Conservation (phyloP, 495 filamentous ascomycete species). For the Aspergillus ostianus region DNA sequence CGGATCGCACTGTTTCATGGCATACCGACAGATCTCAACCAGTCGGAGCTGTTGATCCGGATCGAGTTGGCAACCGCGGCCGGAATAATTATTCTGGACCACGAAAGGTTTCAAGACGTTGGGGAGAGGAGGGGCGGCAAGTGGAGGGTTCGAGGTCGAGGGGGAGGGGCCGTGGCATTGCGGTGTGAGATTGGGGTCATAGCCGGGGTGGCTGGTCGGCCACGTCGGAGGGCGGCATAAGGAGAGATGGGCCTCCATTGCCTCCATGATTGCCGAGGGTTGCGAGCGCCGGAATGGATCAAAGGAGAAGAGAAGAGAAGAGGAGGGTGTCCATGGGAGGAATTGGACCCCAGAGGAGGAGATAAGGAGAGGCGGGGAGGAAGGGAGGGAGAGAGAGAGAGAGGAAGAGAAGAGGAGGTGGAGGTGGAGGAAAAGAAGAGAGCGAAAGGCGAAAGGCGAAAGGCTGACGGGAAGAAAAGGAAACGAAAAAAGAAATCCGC, state of each 20-base stretch:
- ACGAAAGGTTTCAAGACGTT: not conserved
- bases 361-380: conserved; percentile 6
- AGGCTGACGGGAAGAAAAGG: not conserved
- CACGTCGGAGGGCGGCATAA: not conserved
- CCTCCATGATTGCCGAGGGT: no score
- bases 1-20: conserved; percentile 14
- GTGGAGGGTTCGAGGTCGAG: not conserved
- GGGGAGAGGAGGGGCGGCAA: no score
- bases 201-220: not conserved
- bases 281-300: not conserved
- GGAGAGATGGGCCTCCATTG: not conserved
- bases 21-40: conserved; percentile 18
- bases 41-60: conserved; percentile 19
- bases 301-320: not conserved
- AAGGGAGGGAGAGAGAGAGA: conserved; percentile 5
- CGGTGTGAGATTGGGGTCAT: not conserved
- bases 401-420: not conserved
- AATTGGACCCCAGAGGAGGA: not conserved
- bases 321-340: not conserved
- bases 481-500: conserved; percentile 3
- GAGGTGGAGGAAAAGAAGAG: not conserved
- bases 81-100: not conserved
- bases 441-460: conserved; percentile 1
- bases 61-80: conserved; percentile 19
- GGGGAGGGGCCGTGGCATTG: not conserved